phyloP scores from a whole-genome alignment of 192 early-diverging fungal genomes.

The Linnemannia hyalina region DNA sequence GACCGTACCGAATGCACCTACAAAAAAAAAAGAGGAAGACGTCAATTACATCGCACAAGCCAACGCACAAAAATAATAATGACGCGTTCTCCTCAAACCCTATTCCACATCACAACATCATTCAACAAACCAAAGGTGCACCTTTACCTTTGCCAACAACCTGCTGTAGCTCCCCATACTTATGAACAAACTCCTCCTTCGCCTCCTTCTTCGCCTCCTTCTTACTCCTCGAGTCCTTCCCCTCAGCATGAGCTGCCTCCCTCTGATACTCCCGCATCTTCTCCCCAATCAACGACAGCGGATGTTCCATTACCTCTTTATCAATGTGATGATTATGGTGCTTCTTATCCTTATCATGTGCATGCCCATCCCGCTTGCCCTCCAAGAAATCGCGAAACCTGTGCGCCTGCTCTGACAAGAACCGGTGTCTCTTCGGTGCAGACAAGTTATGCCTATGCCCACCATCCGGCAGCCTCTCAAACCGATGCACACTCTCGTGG shows the following conservation, averaged over 20 bases:
- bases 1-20: constrained; percentile 50
- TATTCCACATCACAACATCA: background rate
- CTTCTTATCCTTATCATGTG: background rate
- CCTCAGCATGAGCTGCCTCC: background rate
- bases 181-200: constrained; percentile 31
- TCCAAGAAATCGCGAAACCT: constrained; percentile 33
- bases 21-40: background rate
- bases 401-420: constrained; percentile 25
- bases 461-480: constrained; percentile 42
- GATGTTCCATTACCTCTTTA: constrained; percentile 30
- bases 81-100: background rate
- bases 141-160: constrained; percentile 53
- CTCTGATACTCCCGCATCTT: constrained; percentile 36
- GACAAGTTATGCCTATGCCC: constrained; percentile 33
- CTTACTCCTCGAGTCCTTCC: background rate
- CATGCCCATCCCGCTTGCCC: constrained; percentile 14
- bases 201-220: constrained; percentile 23
- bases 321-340: constrained; percentile 7
- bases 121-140: background rate
- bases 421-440: constrained; percentile 45
- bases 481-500: constrained; percentile 30
- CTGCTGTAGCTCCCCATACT: constrained; percentile 41
- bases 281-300: constrained; percentile 36
- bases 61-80: background rate
- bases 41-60: constrained; percentile 2